Base-by-base conservation (phyloP, 169 alveolate species). In the Plasmodium gaboni region DNA sequence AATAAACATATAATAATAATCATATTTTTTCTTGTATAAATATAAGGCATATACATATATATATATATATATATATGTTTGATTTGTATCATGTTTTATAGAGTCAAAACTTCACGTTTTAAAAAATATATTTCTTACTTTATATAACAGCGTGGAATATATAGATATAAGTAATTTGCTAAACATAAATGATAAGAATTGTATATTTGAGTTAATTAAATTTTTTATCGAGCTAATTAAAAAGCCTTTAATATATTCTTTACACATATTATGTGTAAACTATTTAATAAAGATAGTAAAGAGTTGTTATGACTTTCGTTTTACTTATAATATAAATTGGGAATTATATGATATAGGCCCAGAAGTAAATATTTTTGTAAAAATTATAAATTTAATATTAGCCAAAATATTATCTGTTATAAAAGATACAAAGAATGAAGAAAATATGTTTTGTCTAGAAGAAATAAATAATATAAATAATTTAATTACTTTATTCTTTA, bases 331-430 rank as follows among this genome's bases (percentile, higher is more conserved):
- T 59, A 80, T 80, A 24, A 80, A 80, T 28, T 83, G 65, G 13
- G 90, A 80, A 70, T 61, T 80, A 9, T 80, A 80, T 24, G 90
- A 80, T 15, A 80, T 80, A 19, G 90, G 90, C 6, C 90, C 90
- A 46, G 46, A 68, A 50, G 90, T 80, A 17, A 80, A 80, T 24
- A 80, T 80, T 60, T 80, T 80, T 68, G 90, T 80, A 2, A 80
- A 80, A 80, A 68, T 80, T 67, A 80, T 80, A 28, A 80, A 80
- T 32, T 59, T 80, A 68, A 80, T 80, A 53, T 80, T 80, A 67
- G 90, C 90, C 2, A 80, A 80, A 61, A 65, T 80, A 13, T 80
- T 80, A 38, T 32, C 70, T 17, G 50, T 68, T 72, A 48, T 80
- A n/a, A 80, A 68, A 60, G 90, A 80, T 59, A 80, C 61, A 32